A percentile compares a stretch with the other conserved stretches of the same genome.
These are phyloP conservation scores for Hanseniaspora mollemarum DNA, from an alignment of 805 yeast species.

Conservation along the genomic window DNA sequence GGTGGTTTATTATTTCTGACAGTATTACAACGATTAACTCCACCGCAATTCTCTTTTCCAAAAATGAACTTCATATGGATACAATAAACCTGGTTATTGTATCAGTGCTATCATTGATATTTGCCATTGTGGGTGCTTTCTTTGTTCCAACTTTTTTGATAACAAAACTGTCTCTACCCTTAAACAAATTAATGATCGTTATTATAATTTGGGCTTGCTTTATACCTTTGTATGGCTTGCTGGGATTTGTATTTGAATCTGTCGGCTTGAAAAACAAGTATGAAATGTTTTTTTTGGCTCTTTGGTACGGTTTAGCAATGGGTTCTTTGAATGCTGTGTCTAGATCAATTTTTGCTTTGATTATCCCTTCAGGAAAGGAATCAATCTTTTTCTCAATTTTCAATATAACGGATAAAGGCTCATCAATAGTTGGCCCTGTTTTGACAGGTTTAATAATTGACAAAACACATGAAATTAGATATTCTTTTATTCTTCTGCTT, in stretches of 20 bases:
- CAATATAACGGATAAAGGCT: slow-evolving; percentile 71
- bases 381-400: slow-evolving; percentile 64
- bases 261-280: slow-evolving; percentile 51
- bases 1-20: slow-evolving; percentile 71
- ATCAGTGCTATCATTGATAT: slow-evolving; percentile 54
- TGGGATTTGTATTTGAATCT: slow-evolving; percentile 46
- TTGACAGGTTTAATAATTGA: slow-evolving; percentile 64
- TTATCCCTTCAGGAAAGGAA: slow-evolving; percentile 67
- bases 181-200: slow-evolving; percentile 40
- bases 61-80: slow-evolving; percentile 56
- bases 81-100: slow-evolving; percentile 53
- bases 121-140: slow-evolving; percentile 59
- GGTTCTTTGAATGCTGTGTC: slow-evolving; percentile 66
- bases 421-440: slow-evolving; percentile 62
- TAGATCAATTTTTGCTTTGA: slow-evolving; percentile 53
- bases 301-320: slow-evolving; percentile 64
- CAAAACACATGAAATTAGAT: slow-evolving; percentile 59
- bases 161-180: slow-evolving; percentile 31
- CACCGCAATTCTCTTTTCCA: slow-evolving; percentile 66
- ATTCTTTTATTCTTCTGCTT: slow-evolving; percentile 56
- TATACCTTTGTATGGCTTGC: slow-evolving; percentile 60
- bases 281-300: slow-evolving; percentile 59
- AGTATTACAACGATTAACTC: slow-evolving; percentile 68
- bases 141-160: slow-evolving; percentile 38
- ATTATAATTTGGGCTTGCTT: slow-evolving; percentile 50